A percentile compares a stretch with the other conserved stretches of the same genome.
phyloP scores from a whole-genome alignment of 176 grass and related monocot genomes.

The Oryza rufipogon region DNA sequence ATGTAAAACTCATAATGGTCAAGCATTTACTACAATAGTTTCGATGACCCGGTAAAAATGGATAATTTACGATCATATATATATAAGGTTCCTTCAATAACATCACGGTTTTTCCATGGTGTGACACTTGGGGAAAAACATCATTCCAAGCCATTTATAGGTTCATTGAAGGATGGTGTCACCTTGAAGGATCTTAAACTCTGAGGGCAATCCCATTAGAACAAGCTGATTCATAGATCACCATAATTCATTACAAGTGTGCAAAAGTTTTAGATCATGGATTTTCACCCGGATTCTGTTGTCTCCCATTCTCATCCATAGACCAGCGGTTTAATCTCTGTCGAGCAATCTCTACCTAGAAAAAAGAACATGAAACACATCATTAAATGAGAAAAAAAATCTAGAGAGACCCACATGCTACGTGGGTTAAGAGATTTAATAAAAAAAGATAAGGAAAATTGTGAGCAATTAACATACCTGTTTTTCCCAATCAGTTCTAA shows the following conservation, averaged over 20 bases:
- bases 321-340: conserved; percentile 62
- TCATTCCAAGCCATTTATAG: background rate
- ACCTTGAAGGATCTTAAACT: background rate
- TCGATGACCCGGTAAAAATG: no score
- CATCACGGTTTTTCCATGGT: no score
- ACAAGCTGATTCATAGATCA: background rate
- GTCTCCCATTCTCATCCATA: conserved; percentile 43
- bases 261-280: background rate
- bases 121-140: no score
- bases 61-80: no score
- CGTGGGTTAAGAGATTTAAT: background rate
- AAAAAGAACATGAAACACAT: background rate
- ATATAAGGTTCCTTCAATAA: no score
- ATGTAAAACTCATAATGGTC: no score
- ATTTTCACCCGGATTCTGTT: background rate
- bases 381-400: background rate
- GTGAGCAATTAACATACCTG: conserved; percentile 45
- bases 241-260: background rate
- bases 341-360: conserved; percentile 58
- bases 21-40: no score
- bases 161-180: background rate
- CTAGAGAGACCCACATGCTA: background rate
- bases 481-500: conserved; percentile 60
- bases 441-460: background rate
- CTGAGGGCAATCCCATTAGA: background rate